Evolutionary conservation across 1,139 yeast genomes (phyloP).

Genomic region (Pichia sp.): DNA sequence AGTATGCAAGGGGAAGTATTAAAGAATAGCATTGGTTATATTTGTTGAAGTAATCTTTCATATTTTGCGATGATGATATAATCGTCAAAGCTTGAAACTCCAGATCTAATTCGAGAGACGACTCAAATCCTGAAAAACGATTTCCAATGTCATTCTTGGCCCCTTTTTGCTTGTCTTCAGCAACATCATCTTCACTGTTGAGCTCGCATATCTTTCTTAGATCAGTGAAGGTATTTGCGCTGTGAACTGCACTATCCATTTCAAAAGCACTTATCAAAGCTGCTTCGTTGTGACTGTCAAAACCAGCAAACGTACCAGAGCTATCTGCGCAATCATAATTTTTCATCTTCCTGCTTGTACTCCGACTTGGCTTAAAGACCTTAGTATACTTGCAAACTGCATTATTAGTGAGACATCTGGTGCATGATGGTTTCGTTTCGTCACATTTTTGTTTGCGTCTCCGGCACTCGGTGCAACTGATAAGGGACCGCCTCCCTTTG

Average conservation of each 20-base stretch:
- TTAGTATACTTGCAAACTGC: constrained; percentile 17
- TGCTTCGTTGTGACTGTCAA: neutral
- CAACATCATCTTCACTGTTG: neutral
- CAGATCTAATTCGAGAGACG: constrained; percentile 1
- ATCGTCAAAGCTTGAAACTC: constrained; percentile 6
- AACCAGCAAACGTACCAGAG: neutral
- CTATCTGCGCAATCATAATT: neutral
- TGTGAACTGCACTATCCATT: neutral
- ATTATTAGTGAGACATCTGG: constrained; percentile 44
- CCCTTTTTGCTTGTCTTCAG: neutral
- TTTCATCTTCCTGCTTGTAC: neutral
- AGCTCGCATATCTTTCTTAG: neutral
- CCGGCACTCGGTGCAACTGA: constrained; percentile 27
- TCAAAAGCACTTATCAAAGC: neutral
- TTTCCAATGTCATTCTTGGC: neutral
- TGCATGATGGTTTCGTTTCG: constrained; percentile 59
- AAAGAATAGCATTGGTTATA: constrained; percentile 31
- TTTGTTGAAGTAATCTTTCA: constrained; percentile 12
- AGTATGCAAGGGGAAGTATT: constrained; percentile 33
- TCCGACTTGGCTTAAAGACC: neutral
- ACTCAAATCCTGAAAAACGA: neutral
- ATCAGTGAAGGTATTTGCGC: neutral
- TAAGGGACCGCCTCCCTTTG: constrained; percentile 15
- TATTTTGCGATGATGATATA: neutral
- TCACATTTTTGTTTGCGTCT: constrained; percentile 60